These are phyloP conservation scores for apple (Malus domestica) DNA, from an alignment of 306 rosid species.

Conservation along the genomic window ASM211411v1 NC_041797.1:25636501-25637000, in stretches of 20 bases:
- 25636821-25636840: slow-evolving; percentile 70
- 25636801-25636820: slow-evolving; percentile 45
- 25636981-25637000: neutral
- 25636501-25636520: too few species aligned
- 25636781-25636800: slow-evolving; percentile 28
- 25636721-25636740: slow-evolving; percentile 31
- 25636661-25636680: slow-evolving; percentile 36
- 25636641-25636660: slow-evolving; percentile 36
- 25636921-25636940: neutral
- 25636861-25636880: slow-evolving; percentile 49
- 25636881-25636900: slow-evolving; percentile 15
- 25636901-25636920: neutral
- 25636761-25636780: slow-evolving; percentile 39
- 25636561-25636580: slow-evolving; percentile 49
- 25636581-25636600: slow-evolving; percentile 24
- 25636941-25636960: neutral
- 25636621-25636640: slow-evolving; percentile 36
- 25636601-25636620: slow-evolving; percentile 27
- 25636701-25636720: slow-evolving; percentile 37
- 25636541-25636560: slow-evolving; percentile 38
- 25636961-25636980: too few species aligned
- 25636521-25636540: neutral
- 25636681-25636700: slow-evolving; percentile 1
- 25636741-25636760: slow-evolving; percentile 28
- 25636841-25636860: slow-evolving; percentile 97